phyloP scores from a whole-genome alignment of 495 filamentous ascomycete genomes.

The Hypoxylon fragiforme region DNA sequence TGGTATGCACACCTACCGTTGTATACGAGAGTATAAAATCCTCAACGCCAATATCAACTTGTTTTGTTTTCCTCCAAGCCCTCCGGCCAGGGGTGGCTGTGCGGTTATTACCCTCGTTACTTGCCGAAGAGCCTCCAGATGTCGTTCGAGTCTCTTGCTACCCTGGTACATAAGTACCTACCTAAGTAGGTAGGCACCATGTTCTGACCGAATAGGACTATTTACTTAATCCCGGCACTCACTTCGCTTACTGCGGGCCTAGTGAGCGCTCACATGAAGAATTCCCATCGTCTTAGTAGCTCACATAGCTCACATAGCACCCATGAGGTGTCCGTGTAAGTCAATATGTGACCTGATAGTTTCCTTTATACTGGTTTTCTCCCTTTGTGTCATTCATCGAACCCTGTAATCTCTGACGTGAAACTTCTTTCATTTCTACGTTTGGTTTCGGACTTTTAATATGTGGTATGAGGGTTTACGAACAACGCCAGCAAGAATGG shows the following conservation, averaged over 20 bases:
- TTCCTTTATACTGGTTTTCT: neutral
- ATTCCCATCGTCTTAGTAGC: constrained; percentile 3
- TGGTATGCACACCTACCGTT: constrained; percentile 22
- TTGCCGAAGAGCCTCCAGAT: constrained; percentile 30
- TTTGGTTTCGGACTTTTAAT: constrained; percentile 12
- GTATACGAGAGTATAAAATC: constrained; percentile 25
- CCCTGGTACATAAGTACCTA: neutral
- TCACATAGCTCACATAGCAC: neutral
- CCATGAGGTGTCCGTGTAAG: too few relatives aligned
- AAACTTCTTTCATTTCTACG: constrained; percentile 1
- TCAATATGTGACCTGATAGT: constrained; percentile 7
- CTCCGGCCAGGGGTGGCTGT: too few relatives aligned
- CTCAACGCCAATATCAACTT: too few relatives aligned
- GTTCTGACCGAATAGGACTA: constrained; percentile 2
- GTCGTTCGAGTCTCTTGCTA: constrained; percentile 16
- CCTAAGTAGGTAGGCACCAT: too few relatives aligned
- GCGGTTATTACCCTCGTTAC: constrained; percentile 20
- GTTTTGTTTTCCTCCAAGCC: too few relatives aligned
- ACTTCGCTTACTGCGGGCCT: constrained; percentile 24
- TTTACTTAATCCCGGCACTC: constrained; percentile 6
- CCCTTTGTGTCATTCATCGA: neutral
- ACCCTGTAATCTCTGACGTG: constrained; percentile 1
- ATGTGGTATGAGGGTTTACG: neutral
- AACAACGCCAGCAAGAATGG: neutral
- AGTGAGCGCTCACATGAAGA: constrained; percentile 12